Conservation (phyloP, 805 yeast species). For the Blastobotrys muscicola region DNA sequence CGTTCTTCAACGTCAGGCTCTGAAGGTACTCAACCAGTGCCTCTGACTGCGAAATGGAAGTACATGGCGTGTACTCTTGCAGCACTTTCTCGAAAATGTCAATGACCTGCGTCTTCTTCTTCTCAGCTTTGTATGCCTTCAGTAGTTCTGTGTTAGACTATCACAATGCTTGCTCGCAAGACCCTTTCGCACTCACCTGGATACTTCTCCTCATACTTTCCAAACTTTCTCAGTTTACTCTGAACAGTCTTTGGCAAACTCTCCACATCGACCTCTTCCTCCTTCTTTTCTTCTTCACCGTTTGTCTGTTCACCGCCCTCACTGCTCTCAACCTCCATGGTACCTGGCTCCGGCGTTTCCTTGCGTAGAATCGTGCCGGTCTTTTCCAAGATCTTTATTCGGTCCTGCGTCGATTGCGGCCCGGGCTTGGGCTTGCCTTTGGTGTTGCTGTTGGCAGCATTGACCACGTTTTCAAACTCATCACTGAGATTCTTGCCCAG, state of each 20-base stretch:
- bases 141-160: slow-evolving; percentile 35
- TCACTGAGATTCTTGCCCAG: slow-evolving; percentile 54
- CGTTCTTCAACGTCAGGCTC: slow-evolving; percentile 50
- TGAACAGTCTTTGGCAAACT: slow-evolving; percentile 47
- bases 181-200: slow-evolving; percentile 37
- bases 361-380: slow-evolving; percentile 9
- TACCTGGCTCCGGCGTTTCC: slow-evolving; percentile 15
- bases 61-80: slow-evolving; percentile 72
- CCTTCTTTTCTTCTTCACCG: background rate
- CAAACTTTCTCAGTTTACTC: slow-evolving; percentile 60
- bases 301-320: background rate
- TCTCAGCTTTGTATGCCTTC: slow-evolving; percentile 79
- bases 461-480: slow-evolving; percentile 40
- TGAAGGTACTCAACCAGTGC: slow-evolving; percentile 59
- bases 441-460: slow-evolving; percentile 10
- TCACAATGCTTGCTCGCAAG: background rate
- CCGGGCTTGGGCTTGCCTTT: slow-evolving; percentile 1
- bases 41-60: slow-evolving; percentile 63
- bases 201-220: slow-evolving; percentile 83
- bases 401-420: background rate
- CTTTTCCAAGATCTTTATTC: slow-evolving; percentile 7
- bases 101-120: slow-evolving; percentile 52
- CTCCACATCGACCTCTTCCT: background rate
- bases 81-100: slow-evolving; percentile 57
- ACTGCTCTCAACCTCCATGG: slow-evolving; percentile 11